These are phyloP conservation scores for Carex cristatella DNA, from an alignment of 176 grass and related monocot genomes.

Conservation along the genomic window DNA sequence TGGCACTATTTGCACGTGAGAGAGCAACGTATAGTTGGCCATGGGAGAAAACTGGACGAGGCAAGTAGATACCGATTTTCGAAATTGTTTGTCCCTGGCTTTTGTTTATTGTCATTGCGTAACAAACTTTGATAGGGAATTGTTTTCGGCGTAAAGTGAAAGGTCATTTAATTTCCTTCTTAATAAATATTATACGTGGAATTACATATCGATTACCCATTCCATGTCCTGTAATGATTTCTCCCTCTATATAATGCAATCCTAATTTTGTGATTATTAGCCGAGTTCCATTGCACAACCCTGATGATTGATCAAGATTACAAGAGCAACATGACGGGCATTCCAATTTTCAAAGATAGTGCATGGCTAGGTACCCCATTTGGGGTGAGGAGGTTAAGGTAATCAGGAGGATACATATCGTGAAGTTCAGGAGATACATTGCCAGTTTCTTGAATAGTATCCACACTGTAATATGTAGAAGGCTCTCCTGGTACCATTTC, in stretches of 20 bases:
- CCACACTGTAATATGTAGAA: neutral
- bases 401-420: neutral
- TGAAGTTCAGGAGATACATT: neutral
- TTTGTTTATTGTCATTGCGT: conserved; percentile 16
- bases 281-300: neutral
- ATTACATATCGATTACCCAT: neutral
- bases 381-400: neutral
- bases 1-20: neutral
- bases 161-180: neutral
- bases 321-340: neutral
- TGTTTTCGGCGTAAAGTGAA: neutral
- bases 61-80: neutral
- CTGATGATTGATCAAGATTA: neutral
- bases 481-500: neutral
- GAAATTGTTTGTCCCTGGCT: neutral
- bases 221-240: neutral
- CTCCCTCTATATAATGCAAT: neutral
- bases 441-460: neutral
- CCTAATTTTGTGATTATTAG: neutral
- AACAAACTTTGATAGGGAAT: neutral
- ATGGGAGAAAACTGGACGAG: neutral
- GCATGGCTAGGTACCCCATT: neutral
- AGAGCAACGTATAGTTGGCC: neutral
- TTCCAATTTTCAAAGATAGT: neutral
- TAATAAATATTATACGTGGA: neutral